Conservation (phyloP, 2,329 filamentous ascomycete species). For the Cadophora sp. region DNA sequence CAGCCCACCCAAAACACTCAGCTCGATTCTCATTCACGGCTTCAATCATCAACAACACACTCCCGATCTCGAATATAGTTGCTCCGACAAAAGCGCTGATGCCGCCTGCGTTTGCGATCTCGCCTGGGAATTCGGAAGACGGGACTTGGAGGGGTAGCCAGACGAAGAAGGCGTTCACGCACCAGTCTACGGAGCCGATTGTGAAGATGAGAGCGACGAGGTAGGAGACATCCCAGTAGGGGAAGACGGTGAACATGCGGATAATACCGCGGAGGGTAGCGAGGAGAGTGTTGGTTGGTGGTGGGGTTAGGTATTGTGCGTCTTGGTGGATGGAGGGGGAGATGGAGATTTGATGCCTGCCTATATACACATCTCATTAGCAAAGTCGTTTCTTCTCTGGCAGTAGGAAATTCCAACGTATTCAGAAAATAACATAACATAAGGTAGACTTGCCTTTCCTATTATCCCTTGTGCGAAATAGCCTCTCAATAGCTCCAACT, state of each 20-base stretch:
- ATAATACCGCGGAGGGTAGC: slow-evolving; percentile 46
- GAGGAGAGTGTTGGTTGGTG: slow-evolving; percentile 43
- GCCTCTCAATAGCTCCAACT: slow-evolving; percentile 41
- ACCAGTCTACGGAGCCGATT: slow-evolving; percentile 60
- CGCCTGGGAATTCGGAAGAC: slow-evolving; percentile 58
- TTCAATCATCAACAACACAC: slow-evolving; percentile 68
- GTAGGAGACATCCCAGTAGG: slow-evolving; percentile 64
- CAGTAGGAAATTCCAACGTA: no score
- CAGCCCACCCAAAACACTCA: slow-evolving; percentile 73
- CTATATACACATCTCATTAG: slow-evolving; percentile 26
- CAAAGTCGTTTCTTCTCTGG: not conserved
- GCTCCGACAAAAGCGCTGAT: slow-evolving; percentile 71
- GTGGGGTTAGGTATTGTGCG: slow-evolving; percentile 40
- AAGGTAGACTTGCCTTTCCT: slow-evolving; percentile 48
- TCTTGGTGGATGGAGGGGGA: slow-evolving; percentile 35
- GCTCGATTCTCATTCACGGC: slow-evolving; percentile 71
- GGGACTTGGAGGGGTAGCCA: slow-evolving; percentile 65
- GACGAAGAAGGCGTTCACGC: slow-evolving; percentile 68
- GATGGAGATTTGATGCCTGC: slow-evolving; percentile 50
- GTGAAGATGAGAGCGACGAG: slow-evolving; percentile 62
- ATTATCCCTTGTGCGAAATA: slow-evolving; percentile 55
- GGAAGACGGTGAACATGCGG: slow-evolving; percentile 57
- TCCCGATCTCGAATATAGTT: slow-evolving; percentile 70
- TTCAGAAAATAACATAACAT: no score
- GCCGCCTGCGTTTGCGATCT: slow-evolving; percentile 61